phyloP scores from a whole-genome alignment of 192 early-diverging fungal genomes.

The Linnemannia elongata region DNA sequence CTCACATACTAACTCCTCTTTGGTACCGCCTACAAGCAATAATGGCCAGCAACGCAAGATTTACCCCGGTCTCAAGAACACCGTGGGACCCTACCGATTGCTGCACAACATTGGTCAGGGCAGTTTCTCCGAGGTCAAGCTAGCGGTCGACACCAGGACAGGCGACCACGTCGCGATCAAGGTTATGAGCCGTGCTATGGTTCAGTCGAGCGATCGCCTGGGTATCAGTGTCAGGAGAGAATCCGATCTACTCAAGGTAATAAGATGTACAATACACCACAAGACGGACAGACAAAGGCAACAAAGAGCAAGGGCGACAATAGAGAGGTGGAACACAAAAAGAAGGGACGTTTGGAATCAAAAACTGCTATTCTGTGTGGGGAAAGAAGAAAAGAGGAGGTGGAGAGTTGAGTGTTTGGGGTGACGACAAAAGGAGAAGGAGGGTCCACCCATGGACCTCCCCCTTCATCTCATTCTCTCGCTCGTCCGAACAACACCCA shows the following conservation, averaged over 20 bases:
- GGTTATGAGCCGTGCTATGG: slow-evolving; percentile 62
- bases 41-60: slow-evolving; percentile 27
- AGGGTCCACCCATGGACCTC: neutral
- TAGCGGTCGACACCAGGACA: slow-evolving; percentile 63
- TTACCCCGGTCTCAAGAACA: slow-evolving; percentile 55
- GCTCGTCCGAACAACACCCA: neutral
- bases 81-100: slow-evolving; percentile 44
- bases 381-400: neutral
- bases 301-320: neutral
- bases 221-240: slow-evolving; percentile 56
- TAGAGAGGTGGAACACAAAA: neutral
- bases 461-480: neutral
- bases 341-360: neutral
- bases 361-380: neutral
- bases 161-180: slow-evolving; percentile 70
- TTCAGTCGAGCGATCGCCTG: slow-evolving; percentile 58
- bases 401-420: neutral
- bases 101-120: slow-evolving; percentile 66
- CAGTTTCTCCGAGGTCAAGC: slow-evolving; percentile 72
- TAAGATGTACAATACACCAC: neutral
- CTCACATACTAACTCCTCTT: neutral
- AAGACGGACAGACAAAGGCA: neutral
- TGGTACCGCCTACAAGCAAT: neutral
- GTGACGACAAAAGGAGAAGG: neutral
- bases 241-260: slow-evolving; percentile 61